Conservation (phyloP, 306 rosid species). For the Pachyrhizus erosus region DNA sequence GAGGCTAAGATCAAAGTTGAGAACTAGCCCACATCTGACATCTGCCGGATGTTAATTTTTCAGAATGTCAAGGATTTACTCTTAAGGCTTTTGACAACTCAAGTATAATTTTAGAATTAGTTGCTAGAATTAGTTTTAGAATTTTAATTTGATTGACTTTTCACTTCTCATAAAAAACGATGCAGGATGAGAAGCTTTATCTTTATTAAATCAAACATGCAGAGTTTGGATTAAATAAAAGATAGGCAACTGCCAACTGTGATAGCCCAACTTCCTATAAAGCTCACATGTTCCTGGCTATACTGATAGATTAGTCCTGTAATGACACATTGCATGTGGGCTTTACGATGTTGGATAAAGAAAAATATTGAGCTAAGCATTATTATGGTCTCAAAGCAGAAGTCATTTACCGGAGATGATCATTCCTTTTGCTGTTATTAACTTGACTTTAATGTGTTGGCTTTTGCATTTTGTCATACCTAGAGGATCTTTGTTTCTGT, state of each 20-base stretch:
- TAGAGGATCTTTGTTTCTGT: not conserved
- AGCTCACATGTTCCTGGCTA: no score
- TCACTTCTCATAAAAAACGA: not conserved
- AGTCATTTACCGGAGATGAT: not conserved
- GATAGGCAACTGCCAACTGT: not conserved
- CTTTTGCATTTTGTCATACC: constrained; percentile 17
- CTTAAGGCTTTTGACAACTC: not conserved
- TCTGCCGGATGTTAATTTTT: not conserved
- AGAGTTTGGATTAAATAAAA: not conserved
- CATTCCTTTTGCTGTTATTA: not conserved
- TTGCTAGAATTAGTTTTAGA: constrained; percentile 21
- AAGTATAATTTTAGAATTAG: not conserved
- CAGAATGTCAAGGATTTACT: not conserved
- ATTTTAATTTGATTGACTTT: not conserved
- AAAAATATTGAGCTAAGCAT: not conserved
- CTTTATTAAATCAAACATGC: not conserved
- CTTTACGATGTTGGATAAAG: not conserved
- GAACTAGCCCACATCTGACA: not conserved
- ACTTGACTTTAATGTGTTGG: constrained; percentile 6
- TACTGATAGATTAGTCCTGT: constrained; percentile 4
- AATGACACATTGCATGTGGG: not conserved
- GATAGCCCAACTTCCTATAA: not conserved
- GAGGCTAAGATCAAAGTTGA: constrained; percentile 1
- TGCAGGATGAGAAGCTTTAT: constrained; percentile 9
- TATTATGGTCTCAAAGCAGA: not conserved